These are phyloP conservation scores for Batkoa obscura DNA, from an alignment of 371 early-diverging fungal species.

Conservation along the genomic window DNA sequence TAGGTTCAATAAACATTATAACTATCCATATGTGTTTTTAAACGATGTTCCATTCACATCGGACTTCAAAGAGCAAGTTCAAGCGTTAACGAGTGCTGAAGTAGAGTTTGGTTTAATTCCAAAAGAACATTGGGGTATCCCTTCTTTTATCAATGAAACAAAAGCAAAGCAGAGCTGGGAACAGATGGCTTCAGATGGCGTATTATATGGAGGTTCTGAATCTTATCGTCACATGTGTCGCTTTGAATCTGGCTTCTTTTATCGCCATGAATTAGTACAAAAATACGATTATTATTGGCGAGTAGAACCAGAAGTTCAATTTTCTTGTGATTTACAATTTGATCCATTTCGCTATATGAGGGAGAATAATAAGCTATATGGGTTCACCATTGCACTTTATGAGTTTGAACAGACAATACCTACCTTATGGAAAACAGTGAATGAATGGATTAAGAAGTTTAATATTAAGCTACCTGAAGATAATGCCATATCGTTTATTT, in stretches of 20 bases:
- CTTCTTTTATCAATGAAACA: conserved; percentile 50
- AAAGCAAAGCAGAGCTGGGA: conserved; percentile 32
- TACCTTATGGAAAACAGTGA: conserved; percentile 47
- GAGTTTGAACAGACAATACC: conserved; percentile 64
- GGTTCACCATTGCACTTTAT: conserved; percentile 47
- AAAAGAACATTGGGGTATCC: conserved; percentile 55
- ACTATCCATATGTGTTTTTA: conserved; percentile 71
- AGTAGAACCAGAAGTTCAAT: conserved; percentile 73
- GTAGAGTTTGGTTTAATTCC: conserved; percentile 53
- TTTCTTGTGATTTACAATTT: conserved; percentile 63
- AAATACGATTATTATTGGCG: conserved; percentile 87
- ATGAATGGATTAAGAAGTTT: conserved; percentile 13
- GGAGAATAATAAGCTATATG: conserved; percentile 64
- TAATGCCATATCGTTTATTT: conserved; percentile 8
- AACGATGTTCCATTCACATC: conserved; percentile 60
- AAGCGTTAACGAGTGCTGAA: conserved; percentile 24
- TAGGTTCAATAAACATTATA: conserved; percentile 51
- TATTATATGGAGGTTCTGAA: conserved; percentile 65
- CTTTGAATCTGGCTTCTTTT: conserved; percentile 78
- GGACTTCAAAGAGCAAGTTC: conserved; percentile 37
- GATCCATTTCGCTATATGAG: conserved; percentile 77
- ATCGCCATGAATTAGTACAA: conserved; percentile 48
- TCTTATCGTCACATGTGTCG: conserved; percentile 87
- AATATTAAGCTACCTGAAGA: background rate
- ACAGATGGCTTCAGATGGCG: conserved; percentile 31